Base-by-base conservation (phyloP, 768 basidiomycete genomes). In the Mycena sanguinolenta region DNA sequence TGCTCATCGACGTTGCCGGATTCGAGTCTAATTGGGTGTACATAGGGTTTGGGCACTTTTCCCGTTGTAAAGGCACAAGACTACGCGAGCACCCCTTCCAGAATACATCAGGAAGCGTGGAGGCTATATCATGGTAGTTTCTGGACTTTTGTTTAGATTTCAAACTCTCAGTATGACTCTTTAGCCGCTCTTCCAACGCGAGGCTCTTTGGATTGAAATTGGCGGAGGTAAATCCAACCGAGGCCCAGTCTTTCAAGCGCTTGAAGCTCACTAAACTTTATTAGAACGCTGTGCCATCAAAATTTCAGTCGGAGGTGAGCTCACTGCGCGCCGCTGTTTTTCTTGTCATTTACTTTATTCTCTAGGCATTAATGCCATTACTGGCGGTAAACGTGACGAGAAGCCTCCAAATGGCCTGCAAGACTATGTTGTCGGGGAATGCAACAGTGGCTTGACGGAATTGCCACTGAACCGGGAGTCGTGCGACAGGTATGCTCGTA, bases 351-450 rank as follows among this genome's bases (percentile, higher is more conserved):
- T n/a, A 13, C 13, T 8, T 34, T 34, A 34, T 34, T 17, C 4
- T 34, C 3, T 32, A 50, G 46, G 46, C 6, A 36, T 62, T n/a
- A 62, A 62, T 50, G 30, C 60, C 12, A 62, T 62, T 19, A 62
- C 60, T 32, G 60, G 60, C 21, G 32, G 28, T 13, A 23, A 62
- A 27, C 60, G 34, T 7, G 17, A 49, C 34, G 32, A 62, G 46
- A 17, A 50, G 16, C 49, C 60, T 12, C 46, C 46, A 12, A 52
- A 62, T 17, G 60, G 60, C 21, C 28, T 50, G n/a, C 60, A 62
- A 52, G 60, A 62, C 46, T 62, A 62, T 50, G 46, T 50, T 7
- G 32, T 62, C 32, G 60, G 60, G 60, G 60, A 19, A 62, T 27
- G 49, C 34, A 63, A 39, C n/a, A n/a, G 2, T 63, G 49, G 61